Evolutionary conservation across 192 early-diverging fungal species (phyloP), one percentile per base, ranked within the genome.

Genomic region (Backusella sp.): DNA sequence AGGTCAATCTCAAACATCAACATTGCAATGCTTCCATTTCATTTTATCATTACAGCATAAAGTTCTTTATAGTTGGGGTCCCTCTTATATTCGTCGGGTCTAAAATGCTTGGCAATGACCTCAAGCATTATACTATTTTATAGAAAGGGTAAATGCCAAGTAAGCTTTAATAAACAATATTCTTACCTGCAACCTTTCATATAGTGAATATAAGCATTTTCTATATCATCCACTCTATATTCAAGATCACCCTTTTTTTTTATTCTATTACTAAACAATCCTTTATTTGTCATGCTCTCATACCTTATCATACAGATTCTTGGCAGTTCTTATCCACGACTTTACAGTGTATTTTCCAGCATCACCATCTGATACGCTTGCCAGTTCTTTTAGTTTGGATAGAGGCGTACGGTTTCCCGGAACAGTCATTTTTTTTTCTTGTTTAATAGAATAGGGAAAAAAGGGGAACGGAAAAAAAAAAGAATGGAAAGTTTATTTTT

Each of bases 161-260:
- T 49, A 17, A 6, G 6, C 19, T 49, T 19, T 17, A 68, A 37
- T 15, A 36, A 36, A 6, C 6, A 17, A 3, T 7, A 3, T 0
- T 49, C 42, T n/a, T 79, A 83, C 82, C 44, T 80, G 70, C 78
- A 80, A 15, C 78, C 82, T 39, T 77, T 80, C 28, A 83, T 34
- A 53, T 77, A 83, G 44, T 67, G n/a, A 19, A 83, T 66, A 72
- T 83, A 83, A 7, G 82, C 82, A 41, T 62, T 77, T 34, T 78
- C 76, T 19, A 83, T 39, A 76, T 76, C 26, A 4, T 67, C 52
- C 6, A 17, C 8, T 9, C 34, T 14, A 28, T 74, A 74, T 9
- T 52, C 72, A n/a, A 23, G 6, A 42, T 83, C 78, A 19, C 76
- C 82, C 82, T 83, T 21, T 35, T 46, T 28, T 68, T 21, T 32